Percentiles rank a stretch among this genome's conserved stretches.
Conservation (phyloP, 2,329 filamentous ascomycete species). For the Colletotrichum liriopes region DNA sequence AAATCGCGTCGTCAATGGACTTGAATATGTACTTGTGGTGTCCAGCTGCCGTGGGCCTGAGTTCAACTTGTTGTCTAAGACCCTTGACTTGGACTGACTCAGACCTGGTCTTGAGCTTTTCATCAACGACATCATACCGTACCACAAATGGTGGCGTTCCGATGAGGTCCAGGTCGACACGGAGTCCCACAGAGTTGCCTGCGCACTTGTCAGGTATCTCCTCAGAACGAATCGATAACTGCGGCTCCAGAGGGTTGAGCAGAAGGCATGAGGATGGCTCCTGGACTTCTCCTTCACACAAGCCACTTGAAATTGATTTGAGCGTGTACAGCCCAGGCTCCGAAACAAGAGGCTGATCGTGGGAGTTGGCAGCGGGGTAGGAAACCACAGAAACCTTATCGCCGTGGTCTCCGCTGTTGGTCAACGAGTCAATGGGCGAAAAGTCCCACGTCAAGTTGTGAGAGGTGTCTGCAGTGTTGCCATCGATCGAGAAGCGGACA, state of each 20-base stretch:
- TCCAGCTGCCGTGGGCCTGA: conserved; percentile 86
- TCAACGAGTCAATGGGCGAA: conserved; percentile 79
- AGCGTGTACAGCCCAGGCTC: conserved; percentile 90
- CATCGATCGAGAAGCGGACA: conserved; percentile 77
- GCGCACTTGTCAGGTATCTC: conserved; percentile 96
- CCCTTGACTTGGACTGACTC: conserved; percentile 67
- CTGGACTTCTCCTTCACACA: conserved; percentile 88
- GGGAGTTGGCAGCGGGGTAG: conserved; percentile 72
- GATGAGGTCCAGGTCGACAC: conserved; percentile 89
- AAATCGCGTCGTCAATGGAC: conserved; percentile 86
- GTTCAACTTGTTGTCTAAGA: conserved; percentile 85
- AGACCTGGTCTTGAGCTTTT: conserved; percentile 64
- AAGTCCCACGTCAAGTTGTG: conserved; percentile 88
- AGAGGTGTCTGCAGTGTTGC: conserved; percentile 71
- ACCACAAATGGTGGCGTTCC: conserved; percentile 94
- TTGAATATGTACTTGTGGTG: conserved; percentile 90
- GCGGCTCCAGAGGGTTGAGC: conserved; percentile 91
- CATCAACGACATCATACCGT: conserved; percentile 80
- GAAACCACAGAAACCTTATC: conserved; percentile 70
- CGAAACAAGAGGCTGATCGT: conserved; percentile 78
- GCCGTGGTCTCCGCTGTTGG: conserved; percentile 79
- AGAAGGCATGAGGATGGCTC: conserved; percentile 96
- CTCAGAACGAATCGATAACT: conserved; percentile 80
- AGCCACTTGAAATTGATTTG: conserved; percentile 83
- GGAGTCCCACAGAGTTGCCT: conserved; percentile 91